Percentiles rank a stretch among this genome's conserved stretches.
phyloP scores from a whole-genome alignment of 441 rosid genomes.

The Adansonia rubrostipa region DNA sequence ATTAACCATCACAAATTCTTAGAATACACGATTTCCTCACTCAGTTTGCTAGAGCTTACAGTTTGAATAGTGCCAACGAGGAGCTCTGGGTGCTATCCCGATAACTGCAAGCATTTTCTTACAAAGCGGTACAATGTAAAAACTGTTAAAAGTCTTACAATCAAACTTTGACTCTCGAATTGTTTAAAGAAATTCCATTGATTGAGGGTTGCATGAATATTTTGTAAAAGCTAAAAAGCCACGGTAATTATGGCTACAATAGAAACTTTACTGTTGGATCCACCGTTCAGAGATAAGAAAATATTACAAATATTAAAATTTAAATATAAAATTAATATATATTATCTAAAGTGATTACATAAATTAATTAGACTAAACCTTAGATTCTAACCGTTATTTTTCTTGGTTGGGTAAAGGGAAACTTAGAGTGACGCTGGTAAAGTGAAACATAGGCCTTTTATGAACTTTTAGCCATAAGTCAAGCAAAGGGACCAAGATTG shows the following conservation, averaged over 20 bases:
- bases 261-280: neutral
- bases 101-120: neutral
- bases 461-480: conserved; percentile 17
- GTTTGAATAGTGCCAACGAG: too few species aligned
- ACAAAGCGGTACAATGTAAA: neutral
- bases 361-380: too few species aligned
- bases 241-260: neutral
- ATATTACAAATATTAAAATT: too few species aligned
- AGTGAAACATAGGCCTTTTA: neutral
- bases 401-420: neutral
- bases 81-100: neutral
- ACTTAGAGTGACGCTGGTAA: neutral
- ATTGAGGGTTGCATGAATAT: too few species aligned
- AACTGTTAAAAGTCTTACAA: neutral
- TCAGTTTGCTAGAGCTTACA: too few species aligned
- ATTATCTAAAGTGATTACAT: too few species aligned
- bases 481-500: conserved; percentile 17
- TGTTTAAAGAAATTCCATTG: too few species aligned
- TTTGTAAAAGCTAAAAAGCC: neutral
- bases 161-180: neutral
- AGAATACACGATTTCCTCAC: too few species aligned
- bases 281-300: too few species aligned
- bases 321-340: too few species aligned
- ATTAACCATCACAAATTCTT: too few species aligned
- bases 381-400: neutral